Evolutionary conservation across 1,284 basidiomycete species (phyloP).

Genomic region (Moesziomyces globuligerus): DNA sequence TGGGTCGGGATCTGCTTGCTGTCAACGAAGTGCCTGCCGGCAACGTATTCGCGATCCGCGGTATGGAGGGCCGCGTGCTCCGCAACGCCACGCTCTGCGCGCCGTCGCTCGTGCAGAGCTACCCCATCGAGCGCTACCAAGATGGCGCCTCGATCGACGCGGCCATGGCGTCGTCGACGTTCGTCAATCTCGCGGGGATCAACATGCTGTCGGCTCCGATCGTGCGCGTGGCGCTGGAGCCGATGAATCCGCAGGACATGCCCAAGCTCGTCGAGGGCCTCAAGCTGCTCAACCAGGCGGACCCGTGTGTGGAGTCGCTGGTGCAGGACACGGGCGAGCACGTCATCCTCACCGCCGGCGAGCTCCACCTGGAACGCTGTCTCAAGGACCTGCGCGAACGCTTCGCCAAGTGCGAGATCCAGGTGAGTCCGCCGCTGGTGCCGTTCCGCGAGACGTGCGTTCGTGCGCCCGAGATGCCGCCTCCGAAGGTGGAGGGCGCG

Average conservation of each 20-base stretch:
- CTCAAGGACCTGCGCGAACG: conserved; percentile 92
- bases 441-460: conserved; percentile 97
- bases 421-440: conserved; percentile 93
- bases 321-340: conserved; percentile 97
- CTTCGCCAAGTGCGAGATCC: conserved; percentile 91
- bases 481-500: conserved; percentile 79
- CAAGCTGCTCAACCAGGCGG: conserved; percentile 89
- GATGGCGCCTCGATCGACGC: conserved; percentile 25
- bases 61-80: conserved; percentile 88
- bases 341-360: conserved; percentile 95
- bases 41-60: conserved; percentile 92
- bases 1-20: conserved; percentile 90
- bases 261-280: conserved; percentile 88
- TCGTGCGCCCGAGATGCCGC: conserved; percentile 78
- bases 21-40: conserved; percentile 89
- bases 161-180: conserved; percentile 16
- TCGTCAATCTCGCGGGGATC: conserved; percentile 64
- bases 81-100: conserved; percentile 90
- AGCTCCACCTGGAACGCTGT: conserved; percentile 96
- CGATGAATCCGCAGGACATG: conserved; percentile 84
- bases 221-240: conserved; percentile 93
- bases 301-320: conserved; percentile 96
- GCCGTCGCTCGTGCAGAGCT: conserved; percentile 27
- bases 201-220: conserved; percentile 76
- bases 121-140: conserved; percentile 29